Base-by-base conservation (phyloP, 2,329 filamentous ascomycete species). In the Claviceps digitariae region DNA sequence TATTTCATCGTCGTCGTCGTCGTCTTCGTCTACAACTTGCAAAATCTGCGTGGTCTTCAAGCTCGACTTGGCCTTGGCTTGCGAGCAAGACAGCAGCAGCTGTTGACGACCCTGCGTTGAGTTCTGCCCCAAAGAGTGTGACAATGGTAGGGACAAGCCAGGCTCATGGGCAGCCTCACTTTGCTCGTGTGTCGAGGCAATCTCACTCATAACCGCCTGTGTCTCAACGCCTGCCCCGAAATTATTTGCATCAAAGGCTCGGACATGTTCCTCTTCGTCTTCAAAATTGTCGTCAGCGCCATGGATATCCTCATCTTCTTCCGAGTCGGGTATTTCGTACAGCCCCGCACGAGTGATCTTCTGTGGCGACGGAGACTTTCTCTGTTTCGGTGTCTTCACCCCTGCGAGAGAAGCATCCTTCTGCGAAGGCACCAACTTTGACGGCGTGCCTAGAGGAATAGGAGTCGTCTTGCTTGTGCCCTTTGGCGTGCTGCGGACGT, bases 241-340 rank as follows among this genome's bases (percentile, higher is more conserved):
- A 56, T 67, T 61, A 4, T 52, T 55, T 8, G 58, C 59, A 9
- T 59, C 57, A 2, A 36, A 34, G 12, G 9, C 23, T 15, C 31
- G n/a, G 1, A 15, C n/a, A 21, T 2, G 1, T 0, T 43, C 9
- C n/a, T 50, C 34, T n/a, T 40, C 48, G 7, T 27, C 48, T 10
- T 49, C 48, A 2, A 15, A 15, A 13, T 25, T 4, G 21, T 25
- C 12, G 21, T 17, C 17, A 3, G 7, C 23, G 3, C 15, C 23
- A 17, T 27, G 15, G 13, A 8, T 55, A 6, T 59, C 48, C 13
- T 38, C 61, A 50, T 62, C 63, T 17, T 62, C 61, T 2, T 62
- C 75, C 1, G 75, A 76, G 55, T 78, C 75, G 0, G 75, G 72
- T 31, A 78, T 76, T 54, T 76, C 73, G 21, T 50, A 54, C 3